A percentile compares a stretch with the other conserved stretches of the same genome.
phyloP scores from a whole-genome alignment of 768 basidiomycete species.

The Pleurotus sapidus region DNA sequence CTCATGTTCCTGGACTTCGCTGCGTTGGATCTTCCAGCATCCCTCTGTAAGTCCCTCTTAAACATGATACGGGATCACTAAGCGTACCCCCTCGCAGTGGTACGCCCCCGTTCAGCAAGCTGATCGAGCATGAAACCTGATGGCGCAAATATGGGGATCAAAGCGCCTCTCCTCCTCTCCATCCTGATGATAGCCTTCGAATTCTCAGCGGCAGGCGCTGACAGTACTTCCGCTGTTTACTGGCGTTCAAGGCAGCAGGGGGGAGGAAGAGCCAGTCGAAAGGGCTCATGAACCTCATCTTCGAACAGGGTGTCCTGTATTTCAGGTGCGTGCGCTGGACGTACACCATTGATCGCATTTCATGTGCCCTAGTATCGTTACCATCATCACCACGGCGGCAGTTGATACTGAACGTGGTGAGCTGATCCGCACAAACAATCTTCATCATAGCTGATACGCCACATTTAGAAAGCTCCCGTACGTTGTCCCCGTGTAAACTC shows the following conservation, averaged over 20 bases:
- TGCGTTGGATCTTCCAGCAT: slow-evolving; percentile 20
- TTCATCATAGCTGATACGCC: background rate
- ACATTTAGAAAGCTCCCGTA: background rate
- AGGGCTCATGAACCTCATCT: slow-evolving; percentile 18
- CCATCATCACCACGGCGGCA: slow-evolving; percentile 20
- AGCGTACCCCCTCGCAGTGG: background rate
- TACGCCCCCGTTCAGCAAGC: background rate
- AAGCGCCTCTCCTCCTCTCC: slow-evolving; percentile 22
- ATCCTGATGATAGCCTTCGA: slow-evolving; percentile 26
- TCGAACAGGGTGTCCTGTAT: slow-evolving; percentile 21
- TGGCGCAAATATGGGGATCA: background rate
- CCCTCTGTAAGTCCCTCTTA: slow-evolving; percentile 13
- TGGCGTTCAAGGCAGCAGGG: slow-evolving; percentile 15
- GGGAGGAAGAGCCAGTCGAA: slow-evolving; percentile 15
- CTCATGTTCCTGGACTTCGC: slow-evolving; percentile 17
- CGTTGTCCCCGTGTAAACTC: background rate
- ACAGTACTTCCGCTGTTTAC: slow-evolving; percentile 20
- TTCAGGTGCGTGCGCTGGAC: background rate
- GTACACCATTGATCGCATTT: background rate
- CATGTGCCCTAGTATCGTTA: slow-evolving; percentile 14
- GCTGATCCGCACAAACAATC: slow-evolving; percentile 4
- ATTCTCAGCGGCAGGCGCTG: slow-evolving; percentile 18
- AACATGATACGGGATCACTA: background rate
- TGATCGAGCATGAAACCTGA: background rate
- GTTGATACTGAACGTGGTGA: slow-evolving; percentile 20